These are phyloP conservation scores for Aureobasidium sp. DNA, from an alignment of 2,329 filamentous ascomycete genomes.

Conservation along the genomic window DNA sequence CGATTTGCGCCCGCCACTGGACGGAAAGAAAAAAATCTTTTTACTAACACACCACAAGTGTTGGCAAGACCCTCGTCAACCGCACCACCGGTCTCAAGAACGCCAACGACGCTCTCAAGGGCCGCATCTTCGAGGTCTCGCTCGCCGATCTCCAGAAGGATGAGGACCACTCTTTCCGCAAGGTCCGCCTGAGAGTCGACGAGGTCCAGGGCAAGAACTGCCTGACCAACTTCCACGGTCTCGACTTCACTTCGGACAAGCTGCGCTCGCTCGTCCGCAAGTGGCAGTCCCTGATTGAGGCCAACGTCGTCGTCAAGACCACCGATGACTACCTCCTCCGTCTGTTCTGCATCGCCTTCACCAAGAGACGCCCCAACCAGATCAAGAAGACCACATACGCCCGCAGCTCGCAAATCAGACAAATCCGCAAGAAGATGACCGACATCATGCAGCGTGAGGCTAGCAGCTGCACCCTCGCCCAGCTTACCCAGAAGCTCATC, in stretches of 20 bases:
- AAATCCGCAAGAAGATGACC: slow-evolving; percentile 99
- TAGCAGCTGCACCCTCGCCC: slow-evolving; percentile 83
- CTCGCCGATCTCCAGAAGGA: slow-evolving; percentile 99
- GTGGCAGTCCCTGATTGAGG: slow-evolving; percentile 99
- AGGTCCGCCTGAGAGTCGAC: slow-evolving; percentile 97
- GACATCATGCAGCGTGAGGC: slow-evolving; percentile 99
- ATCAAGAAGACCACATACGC: slow-evolving; percentile 99
- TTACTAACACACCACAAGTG: slow-evolving; percentile 40
- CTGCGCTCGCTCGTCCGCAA: slow-evolving; percentile 98
- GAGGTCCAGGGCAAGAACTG: slow-evolving; percentile 99
- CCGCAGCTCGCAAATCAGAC: slow-evolving; percentile 90
- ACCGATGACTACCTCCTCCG: slow-evolving; percentile 99
- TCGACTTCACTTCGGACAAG: slow-evolving; percentile 99
- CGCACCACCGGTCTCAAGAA: slow-evolving; percentile 99
- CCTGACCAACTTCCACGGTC: slow-evolving; percentile 99
- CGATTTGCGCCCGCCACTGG: slow-evolving; percentile 11
- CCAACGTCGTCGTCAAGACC: slow-evolving; percentile 99
- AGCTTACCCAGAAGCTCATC: slow-evolving; percentile 98
- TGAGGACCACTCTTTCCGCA: slow-evolving; percentile 99
- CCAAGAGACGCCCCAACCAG: slow-evolving; percentile 98
- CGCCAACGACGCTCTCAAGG: slow-evolving; percentile 98
- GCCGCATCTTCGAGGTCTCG: slow-evolving; percentile 97
- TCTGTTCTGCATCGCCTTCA: slow-evolving; percentile 98
- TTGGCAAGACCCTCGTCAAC: slow-evolving; percentile 99
- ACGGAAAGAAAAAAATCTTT: slow-evolving; percentile 6